Evolutionary conservation across 176 grass and related monocot species (phyloP).

Genomic region (Oryza glaberrima): DNA sequence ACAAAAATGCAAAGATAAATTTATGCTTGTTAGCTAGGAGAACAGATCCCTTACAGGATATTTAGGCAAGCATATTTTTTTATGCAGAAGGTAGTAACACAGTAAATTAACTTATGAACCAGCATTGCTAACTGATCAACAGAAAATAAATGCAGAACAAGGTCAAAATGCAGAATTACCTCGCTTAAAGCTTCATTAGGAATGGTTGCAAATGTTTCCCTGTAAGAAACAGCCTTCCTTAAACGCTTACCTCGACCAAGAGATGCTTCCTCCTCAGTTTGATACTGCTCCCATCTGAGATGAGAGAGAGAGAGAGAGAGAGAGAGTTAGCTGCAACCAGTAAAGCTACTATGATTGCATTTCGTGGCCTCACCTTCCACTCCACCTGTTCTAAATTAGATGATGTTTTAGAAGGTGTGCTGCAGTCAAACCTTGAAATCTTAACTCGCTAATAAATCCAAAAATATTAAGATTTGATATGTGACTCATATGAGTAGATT

Average conservation of each 20-base stretch:
- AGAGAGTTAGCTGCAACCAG: not conserved
- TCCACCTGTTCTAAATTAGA: not conserved
- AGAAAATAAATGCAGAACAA: conserved; percentile 19
- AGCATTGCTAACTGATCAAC: not conserved
- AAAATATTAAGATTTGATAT: not conserved
- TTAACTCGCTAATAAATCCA: not conserved
- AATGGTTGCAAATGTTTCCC: conserved; percentile 88
- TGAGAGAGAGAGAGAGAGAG: not conserved
- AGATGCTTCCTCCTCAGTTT: conserved; percentile 90
- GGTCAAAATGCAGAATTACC: conserved; percentile 50
- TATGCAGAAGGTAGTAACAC: conserved; percentile 17
- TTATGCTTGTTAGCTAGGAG: conserved; percentile 5
- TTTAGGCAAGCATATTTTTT: conserved; percentile 8
- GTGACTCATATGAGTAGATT: not conserved
- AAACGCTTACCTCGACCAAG: conserved; percentile 95
- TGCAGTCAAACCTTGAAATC: not conserved
- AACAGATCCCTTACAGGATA: not conserved
- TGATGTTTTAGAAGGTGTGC: not conserved
- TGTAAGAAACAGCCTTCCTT: conserved; percentile 98
- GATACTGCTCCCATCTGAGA: conserved; percentile 93
- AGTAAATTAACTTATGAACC: conserved; percentile 12
- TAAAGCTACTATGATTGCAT: not conserved
- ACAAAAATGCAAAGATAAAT: conserved; percentile 9
- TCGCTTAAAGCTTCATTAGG: conserved; percentile 95
- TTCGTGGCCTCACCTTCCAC: conserved; percentile 10